These are phyloP conservation scores for Sclerotinia nivalis DNA, from an alignment of 2,329 filamentous ascomycete species.

Conservation along the genomic window DNA sequence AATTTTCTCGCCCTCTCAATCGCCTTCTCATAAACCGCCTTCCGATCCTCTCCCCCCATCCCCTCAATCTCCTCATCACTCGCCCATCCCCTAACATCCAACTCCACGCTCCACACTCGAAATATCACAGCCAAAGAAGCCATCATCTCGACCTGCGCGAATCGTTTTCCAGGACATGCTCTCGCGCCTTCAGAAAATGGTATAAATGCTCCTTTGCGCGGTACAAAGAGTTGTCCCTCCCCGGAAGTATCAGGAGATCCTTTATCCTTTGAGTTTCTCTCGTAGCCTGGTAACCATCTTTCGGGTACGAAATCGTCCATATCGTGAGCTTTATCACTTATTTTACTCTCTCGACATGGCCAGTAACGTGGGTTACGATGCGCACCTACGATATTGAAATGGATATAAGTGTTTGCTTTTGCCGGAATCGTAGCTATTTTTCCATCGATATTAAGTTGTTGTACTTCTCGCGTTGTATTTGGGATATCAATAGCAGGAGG, in stretches of 20 bases:
- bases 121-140: conserved; percentile 33
- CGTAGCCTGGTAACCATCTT: conserved; percentile 49
- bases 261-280: not conserved
- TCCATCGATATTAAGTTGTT: conserved; percentile 54
- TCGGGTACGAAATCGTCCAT: conserved; percentile 54
- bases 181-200: conserved; percentile 40
- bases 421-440: conserved; percentile 24
- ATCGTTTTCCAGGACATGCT: conserved; percentile 42
- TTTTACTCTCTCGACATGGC: conserved; percentile 41
- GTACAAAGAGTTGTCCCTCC: not conserved
- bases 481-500: conserved; percentile 72
- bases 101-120: conserved; percentile 27
- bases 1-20: conserved; percentile 24
- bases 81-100: conserved; percentile 28
- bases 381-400: conserved; percentile 46
- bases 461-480: conserved; percentile 55
- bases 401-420: conserved; percentile 45
- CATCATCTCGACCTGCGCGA: conserved; percentile 41
- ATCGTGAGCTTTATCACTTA: conserved; percentile 31
- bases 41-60: conserved; percentile 23
- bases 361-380: conserved; percentile 59
- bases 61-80: conserved; percentile 28
- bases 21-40: conserved; percentile 25
- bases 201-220: conserved; percentile 33
- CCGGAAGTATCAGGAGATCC: not conserved